Base-by-base conservation (phyloP, 1,139 yeast genomes). In the Suhomyces coccinellae region DNA sequence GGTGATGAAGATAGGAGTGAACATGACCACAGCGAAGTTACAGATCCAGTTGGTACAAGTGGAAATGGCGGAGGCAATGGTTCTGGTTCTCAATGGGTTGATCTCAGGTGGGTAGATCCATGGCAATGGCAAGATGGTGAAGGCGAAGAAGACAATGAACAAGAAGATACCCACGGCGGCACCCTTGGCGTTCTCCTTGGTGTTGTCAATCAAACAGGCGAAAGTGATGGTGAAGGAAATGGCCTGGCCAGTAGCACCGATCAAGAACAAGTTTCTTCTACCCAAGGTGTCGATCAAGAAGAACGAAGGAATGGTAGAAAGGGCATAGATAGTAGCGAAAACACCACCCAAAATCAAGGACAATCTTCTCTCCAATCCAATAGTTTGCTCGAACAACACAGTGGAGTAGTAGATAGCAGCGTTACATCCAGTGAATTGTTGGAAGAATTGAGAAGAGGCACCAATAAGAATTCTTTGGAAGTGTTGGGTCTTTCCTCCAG, bases 401-500 rank as follows among this genome's bases (percentile, higher is more conserved):
- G 87, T 80, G 14, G 86, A 79, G 57, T 82, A 82, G 66, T 82
- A 83, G 57, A 81, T 82, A 49, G 84, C 83, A 52, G 86, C 85
- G 57, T 83, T 83, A 70, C 85, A 80, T 57, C 87, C 83, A 39
- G 81, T 77, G 56, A 78, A 73, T 59, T 79, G 83, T 62, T 79
- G 83, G 74, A 79, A 80, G 55, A 80, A 73, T 59, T 80, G 82
- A 33, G 87, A 73, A 6, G 87, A 81, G 9, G 87, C 71, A 57
- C 91, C 91, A 51, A 82, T 62, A 39, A 75, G 36, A 72, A 77
- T 74, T 74, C 84, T 76, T 59, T 70, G 75, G 58, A 77, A 69
- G 53, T 79, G 79, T 59, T 77, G 82, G 43, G 78, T 67, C 59
- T 75, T 80, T 40, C 87, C 88, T 40, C 80, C 79, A 36, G 79